Base-by-base conservation (phyloP, 1,284 basidiomycete genomes). In the Veloboletus limbatus region DNA sequence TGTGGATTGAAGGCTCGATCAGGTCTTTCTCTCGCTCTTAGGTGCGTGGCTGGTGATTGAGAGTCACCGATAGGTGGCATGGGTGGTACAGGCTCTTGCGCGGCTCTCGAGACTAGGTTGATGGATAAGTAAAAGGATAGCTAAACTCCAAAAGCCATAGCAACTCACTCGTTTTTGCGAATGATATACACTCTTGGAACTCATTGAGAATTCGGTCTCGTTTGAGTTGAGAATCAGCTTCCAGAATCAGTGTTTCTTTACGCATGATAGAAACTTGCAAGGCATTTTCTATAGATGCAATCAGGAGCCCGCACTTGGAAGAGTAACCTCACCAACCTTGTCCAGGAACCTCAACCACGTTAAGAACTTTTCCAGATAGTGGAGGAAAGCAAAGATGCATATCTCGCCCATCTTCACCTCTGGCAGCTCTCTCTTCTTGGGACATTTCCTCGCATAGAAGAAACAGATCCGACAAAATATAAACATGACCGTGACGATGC, bases 381-480 rank as follows among this genome's bases (percentile, higher is more conserved):
- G 97, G 97, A 17, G 97, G 97, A 71, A 97, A 99, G 53, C 88
- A 81, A 42, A 99, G 72, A 85, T 88, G 92, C 85, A 97, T 90
- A 62, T 97, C 93, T 7, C 85, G 77, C 44, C 82, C 82, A 49
- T 76, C 75, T 24, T 72, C 70, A 8, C 71, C 78, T 36, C 71
- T 65, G 43, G 73, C 60, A 41, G 66, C 65, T 43, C 69, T 70
- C 51, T 94, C 90, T 42, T 81, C 77, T 14, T 73, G 75, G 2
- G 79, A 68, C 81, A 94, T 92, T 57, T 81, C 76, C 65, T 95
- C 92, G 53, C 88, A 93, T 22, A 97, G 70, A 44, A 98, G 73
- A 66, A 98, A 92, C 14, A 98, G 71, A 62, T 99, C 96, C 8
- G 94, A 94, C 40, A 99, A 78, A 43, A 99, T 77, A 65, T 92